Evolutionary conservation across 441 rosid species (phyloP).

Genomic region (Erodium moschatum): DNA sequence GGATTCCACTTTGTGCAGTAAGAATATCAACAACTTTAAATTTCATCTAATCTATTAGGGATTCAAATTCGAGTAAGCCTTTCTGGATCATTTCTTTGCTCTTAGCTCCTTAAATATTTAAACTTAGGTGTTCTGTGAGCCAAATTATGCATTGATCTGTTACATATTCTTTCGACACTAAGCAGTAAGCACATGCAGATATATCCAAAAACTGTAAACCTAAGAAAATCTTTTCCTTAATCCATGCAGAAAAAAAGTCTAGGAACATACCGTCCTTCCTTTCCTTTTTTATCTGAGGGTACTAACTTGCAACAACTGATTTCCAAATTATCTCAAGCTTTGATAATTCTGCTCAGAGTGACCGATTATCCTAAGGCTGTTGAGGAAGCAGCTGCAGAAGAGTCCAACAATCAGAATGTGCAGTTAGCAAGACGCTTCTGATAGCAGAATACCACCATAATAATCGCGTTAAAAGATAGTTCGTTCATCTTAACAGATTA

Average conservation of each 20-base stretch:
- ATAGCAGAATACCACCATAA: not conserved
- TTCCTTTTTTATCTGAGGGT: not conserved
- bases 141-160: not conserved
- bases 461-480: not conserved
- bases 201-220: not conserved
- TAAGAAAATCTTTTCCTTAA: not conserved
- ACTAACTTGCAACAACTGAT: not conserved
- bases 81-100: not conserved
- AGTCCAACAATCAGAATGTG: not conserved
- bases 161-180: not conserved
- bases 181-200: too few species aligned
- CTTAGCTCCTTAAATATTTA: not conserved
- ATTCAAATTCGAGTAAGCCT: too few species aligned
- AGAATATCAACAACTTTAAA: not conserved
- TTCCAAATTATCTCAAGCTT: not conserved
- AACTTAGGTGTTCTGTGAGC: not conserved
- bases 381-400: not conserved
- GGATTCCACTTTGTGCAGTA: not conserved
- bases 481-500: constrained; percentile 1
- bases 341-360: not conserved
- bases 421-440: not conserved
- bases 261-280: constrained; percentile 1
- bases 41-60: not conserved
- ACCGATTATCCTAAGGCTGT: not conserved
- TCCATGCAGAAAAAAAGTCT: not conserved